These are phyloP conservation scores for Fusarium incarnatum DNA, from an alignment of 2,329 filamentous ascomycete genomes.

Conservation along the genomic window DNA sequence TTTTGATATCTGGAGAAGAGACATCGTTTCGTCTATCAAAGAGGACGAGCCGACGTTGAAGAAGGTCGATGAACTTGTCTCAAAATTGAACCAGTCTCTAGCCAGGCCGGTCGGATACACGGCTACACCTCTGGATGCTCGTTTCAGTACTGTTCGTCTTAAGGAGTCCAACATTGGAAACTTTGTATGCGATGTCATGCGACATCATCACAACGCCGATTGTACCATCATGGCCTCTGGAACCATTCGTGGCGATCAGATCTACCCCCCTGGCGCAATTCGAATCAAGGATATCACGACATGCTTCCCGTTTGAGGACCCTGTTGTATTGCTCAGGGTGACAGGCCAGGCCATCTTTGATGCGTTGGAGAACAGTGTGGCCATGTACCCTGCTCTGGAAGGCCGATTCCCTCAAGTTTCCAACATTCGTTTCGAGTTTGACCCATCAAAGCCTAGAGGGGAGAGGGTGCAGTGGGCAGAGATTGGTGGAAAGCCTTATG, in stretches of 20 bases:
- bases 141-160: constrained; percentile 83
- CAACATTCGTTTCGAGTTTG: constrained; percentile 81
- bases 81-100: constrained; percentile 78
- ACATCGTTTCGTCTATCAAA: constrained; percentile 76
- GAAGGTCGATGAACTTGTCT: constrained; percentile 76
- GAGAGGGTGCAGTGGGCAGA: constrained; percentile 72
- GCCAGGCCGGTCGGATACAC: constrained; percentile 89
- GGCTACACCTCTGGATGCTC: constrained; percentile 82
- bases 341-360: constrained; percentile 78
- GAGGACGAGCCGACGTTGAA: constrained; percentile 70
- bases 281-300: constrained; percentile 85
- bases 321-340: constrained; percentile 80
- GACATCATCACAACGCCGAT: constrained; percentile 82
- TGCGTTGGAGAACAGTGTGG: constrained; percentile 88
- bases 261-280: constrained; percentile 84
- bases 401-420: constrained; percentile 88
- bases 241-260: constrained; percentile 87
- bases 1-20: constrained; percentile 79
- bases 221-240: constrained; percentile 87
- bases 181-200: constrained; percentile 93
- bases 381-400: constrained; percentile 83
- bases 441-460: constrained; percentile 69
- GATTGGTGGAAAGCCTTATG: constrained; percentile 71
- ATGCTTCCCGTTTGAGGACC: constrained; percentile 94
- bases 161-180: constrained; percentile 88